Evolutionary conservation across 768 basidiomycete genomes (phyloP).

Genomic region (Mycena filopes): DNA sequence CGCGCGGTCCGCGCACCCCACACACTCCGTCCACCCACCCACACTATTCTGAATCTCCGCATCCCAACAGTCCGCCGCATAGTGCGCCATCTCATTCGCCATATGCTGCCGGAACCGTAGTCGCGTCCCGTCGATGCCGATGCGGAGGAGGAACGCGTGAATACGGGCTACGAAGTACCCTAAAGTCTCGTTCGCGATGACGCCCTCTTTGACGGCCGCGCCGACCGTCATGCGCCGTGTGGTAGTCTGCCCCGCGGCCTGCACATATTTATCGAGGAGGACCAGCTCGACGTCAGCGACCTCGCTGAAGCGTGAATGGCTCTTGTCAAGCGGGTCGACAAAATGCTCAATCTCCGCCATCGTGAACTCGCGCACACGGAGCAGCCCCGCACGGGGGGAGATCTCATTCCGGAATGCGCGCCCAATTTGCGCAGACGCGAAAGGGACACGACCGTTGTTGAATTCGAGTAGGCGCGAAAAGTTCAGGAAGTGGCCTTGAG

Average conservation of each 20-base stretch:
- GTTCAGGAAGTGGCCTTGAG: slow-evolving; percentile 99
- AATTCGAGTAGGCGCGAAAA: slow-evolving; percentile 96
- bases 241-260: slow-evolving; percentile 76
- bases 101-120: slow-evolving; percentile 98
- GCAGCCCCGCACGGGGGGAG: slow-evolving; percentile 93
- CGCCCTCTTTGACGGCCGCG: slow-evolving; percentile 85
- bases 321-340: slow-evolving; percentile 94
- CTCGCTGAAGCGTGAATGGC: slow-evolving; percentile 82
- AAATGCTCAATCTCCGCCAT: slow-evolving; percentile 99
- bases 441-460: slow-evolving; percentile 96
- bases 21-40: slow-evolving; percentile 95
- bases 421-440: slow-evolving; percentile 97
- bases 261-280: slow-evolving; percentile 85
- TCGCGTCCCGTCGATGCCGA: slow-evolving; percentile 86
- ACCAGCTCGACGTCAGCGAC: slow-evolving; percentile 79
- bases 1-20: slow-evolving; percentile 97
- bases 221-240: slow-evolving; percentile 79
- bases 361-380: slow-evolving; percentile 99
- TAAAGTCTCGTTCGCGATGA: slow-evolving; percentile 96
- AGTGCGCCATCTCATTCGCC: slow-evolving; percentile 99
- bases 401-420: slow-evolving; percentile 98
- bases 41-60: slow-evolving; percentile 94
- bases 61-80: slow-evolving; percentile 99
- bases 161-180: slow-evolving; percentile 98
- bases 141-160: slow-evolving; percentile 87